These are phyloP conservation scores for Lepraria neglecta DNA, from an alignment of 495 filamentous ascomycete genomes.

Conservation along the genomic window DNA sequence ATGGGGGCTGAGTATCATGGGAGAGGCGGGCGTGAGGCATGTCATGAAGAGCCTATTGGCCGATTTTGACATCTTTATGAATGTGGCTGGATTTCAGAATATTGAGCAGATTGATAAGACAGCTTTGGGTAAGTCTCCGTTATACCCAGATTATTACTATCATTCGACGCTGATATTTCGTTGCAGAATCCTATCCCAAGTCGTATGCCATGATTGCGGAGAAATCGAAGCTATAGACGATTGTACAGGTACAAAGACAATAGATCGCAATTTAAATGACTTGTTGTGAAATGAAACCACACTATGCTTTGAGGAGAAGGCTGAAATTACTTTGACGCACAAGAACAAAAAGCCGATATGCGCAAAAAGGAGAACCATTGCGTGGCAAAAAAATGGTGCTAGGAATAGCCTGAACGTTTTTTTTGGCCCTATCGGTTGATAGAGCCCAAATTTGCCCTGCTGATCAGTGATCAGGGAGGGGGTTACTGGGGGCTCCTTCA, in stretches of 20 bases:
- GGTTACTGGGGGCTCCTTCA: too few species aligned
- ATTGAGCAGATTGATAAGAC: conserved; percentile 46
- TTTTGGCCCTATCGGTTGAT: too few species aligned
- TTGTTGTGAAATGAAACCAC: too few species aligned
- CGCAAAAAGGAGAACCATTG: too few species aligned
- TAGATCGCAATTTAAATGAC: not conserved
- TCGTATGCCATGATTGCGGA: conserved; percentile 40
- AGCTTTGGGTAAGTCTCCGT: conserved; percentile 34
- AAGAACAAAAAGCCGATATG: too few species aligned
- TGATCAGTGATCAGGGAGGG: too few species aligned
- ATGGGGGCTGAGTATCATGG: conserved; percentile 54
- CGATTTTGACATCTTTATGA: conserved; percentile 63
- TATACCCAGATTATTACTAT: not conserved
- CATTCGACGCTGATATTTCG: not conserved
- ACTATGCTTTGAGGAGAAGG: too few species aligned
- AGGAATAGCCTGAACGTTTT: too few species aligned
- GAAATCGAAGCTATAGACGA: conserved; percentile 29
- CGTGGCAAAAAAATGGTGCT: too few species aligned
- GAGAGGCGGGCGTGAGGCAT: conserved; percentile 56
- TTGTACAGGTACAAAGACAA: not conserved
- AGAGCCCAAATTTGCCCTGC: too few species aligned
- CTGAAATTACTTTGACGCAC: too few species aligned
- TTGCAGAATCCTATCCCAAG: conserved; percentile 41
- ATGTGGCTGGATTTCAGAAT: conserved; percentile 52
- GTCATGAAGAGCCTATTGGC: conserved; percentile 59